Conservation (phyloP, 2,329 filamentous ascomycete species). For the Aspergillus glaucus region DNA sequence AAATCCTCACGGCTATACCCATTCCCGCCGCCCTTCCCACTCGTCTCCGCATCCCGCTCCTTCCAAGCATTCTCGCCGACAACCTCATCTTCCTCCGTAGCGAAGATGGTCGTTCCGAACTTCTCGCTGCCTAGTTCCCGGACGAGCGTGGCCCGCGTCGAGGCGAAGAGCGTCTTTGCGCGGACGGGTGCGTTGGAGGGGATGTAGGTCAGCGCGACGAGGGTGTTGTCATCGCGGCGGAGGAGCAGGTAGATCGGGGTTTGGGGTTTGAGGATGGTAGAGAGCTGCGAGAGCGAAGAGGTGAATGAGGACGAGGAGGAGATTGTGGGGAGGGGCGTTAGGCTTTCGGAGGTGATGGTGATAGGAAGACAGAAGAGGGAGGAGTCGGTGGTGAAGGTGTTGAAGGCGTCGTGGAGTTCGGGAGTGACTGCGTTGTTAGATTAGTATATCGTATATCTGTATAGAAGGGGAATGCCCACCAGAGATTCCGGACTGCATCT, state of each 20-base stretch:
- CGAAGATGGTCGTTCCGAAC: constrained; percentile 54
- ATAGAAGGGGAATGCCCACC: constrained; percentile 22
- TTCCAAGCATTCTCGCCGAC: constrained; percentile 48
- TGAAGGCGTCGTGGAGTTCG: constrained; percentile 44
- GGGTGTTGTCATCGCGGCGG: constrained; percentile 36
- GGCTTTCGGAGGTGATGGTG: constrained; percentile 40
- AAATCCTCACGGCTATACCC: constrained; percentile 40
- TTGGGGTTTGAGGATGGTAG: constrained; percentile 48
- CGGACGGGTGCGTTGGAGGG: constrained; percentile 58
- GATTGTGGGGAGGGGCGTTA: constrained; percentile 36
- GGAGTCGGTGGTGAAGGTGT: constrained; percentile 34
- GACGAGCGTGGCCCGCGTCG: constrained; percentile 55
- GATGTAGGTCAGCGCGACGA: constrained; percentile 56
- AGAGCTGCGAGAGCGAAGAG: constrained; percentile 45
- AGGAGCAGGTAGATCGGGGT: constrained; percentile 57
- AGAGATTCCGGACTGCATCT: constrained; percentile 46
- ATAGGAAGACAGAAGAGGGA: constrained; percentile 42
- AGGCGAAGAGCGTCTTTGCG: constrained; percentile 61
- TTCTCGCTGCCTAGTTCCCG: constrained; percentile 57
- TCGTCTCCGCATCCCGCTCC: constrained; percentile 45
- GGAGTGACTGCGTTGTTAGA: constrained; percentile 31
- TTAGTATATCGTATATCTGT: constrained; percentile 2
- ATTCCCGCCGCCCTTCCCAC: constrained; percentile 17
- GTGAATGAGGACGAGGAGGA: constrained; percentile 44
- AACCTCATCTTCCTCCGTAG: constrained; percentile 54